Conservation (phyloP, 2,329 filamentous ascomycete species). For the Trichoderma atrobrunneum region DNA sequence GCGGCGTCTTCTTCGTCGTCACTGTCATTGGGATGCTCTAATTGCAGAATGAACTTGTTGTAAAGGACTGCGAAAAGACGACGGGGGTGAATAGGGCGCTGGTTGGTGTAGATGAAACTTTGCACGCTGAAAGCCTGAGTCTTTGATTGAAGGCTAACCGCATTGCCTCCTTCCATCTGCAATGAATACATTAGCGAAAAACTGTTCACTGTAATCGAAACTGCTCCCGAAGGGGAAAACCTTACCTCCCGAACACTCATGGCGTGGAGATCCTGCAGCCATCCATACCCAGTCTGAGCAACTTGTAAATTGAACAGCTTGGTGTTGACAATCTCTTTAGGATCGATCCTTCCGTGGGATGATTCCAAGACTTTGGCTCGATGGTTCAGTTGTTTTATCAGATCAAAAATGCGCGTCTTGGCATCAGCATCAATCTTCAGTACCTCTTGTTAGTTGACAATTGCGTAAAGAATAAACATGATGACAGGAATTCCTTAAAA, state of each 20-base stretch:
- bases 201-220: not conserved
- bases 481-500: not conserved
- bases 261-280: slow-evolving; percentile 67
- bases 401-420: slow-evolving; percentile 46
- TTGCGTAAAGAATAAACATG: too few species aligned
- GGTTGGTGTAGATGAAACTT: slow-evolving; percentile 65
- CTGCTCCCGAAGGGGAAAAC: not conserved
- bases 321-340: slow-evolving; percentile 63
- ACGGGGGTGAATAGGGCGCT: slow-evolving; percentile 52
- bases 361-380: slow-evolving; percentile 62
- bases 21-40: slow-evolving; percentile 40
- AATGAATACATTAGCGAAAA: not conserved
- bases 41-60: slow-evolving; percentile 51
- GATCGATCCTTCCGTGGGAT: slow-evolving; percentile 57
- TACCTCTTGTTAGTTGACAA: too few species aligned
- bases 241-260: slow-evolving; percentile 60
- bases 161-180: slow-evolving; percentile 48
- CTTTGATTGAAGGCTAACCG: slow-evolving; percentile 64
- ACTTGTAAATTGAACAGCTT: slow-evolving; percentile 62
- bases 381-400: slow-evolving; percentile 63
- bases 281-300: slow-evolving; percentile 63
- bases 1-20: slow-evolving; percentile 37
- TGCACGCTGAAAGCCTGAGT: slow-evolving; percentile 70
- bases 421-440: slow-evolving; percentile 40
- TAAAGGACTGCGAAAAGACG: slow-evolving; percentile 45